These are phyloP conservation scores for Quercus berberidifolia DNA, from an alignment of 306 rosid species.

Conservation along the genomic window DNA sequence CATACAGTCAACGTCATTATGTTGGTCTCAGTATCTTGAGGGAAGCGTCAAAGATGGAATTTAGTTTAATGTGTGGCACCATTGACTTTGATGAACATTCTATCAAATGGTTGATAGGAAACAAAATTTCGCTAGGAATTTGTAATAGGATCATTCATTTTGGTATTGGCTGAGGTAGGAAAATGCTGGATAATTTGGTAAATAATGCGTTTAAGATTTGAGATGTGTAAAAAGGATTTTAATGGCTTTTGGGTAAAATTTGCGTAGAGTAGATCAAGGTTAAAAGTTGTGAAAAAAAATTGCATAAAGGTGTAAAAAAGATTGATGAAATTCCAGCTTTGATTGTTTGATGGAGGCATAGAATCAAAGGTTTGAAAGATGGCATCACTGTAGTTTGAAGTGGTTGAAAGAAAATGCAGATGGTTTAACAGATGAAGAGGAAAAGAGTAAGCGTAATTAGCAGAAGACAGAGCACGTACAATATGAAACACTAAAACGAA, in stretches of 20 bases:
- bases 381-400: no score
- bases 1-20: not conserved
- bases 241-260: not conserved
- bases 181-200: not conserved
- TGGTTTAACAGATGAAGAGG: no score
- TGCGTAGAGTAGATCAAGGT: not conserved
- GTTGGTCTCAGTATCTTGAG: not conserved
- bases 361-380: no score
- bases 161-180: not conserved
- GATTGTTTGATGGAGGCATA: not conserved
- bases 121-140: not conserved
- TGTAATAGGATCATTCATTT: not conserved
- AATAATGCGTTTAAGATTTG: not conserved
- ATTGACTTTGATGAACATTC: not conserved
- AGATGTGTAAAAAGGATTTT: not conserved
- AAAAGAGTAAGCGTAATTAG: no score
- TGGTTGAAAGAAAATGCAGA: no score
- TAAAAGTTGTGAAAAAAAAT: not conserved
- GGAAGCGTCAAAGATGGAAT: not conserved
- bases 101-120: not conserved
- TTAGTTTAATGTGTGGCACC: not conserved
- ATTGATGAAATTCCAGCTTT: not conserved
- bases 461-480: no score
- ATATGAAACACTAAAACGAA: no score
- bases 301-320: not conserved